phyloP scores from a whole-genome alignment of 257 asterid species.

The Lycium ferocissimum region DNA sequence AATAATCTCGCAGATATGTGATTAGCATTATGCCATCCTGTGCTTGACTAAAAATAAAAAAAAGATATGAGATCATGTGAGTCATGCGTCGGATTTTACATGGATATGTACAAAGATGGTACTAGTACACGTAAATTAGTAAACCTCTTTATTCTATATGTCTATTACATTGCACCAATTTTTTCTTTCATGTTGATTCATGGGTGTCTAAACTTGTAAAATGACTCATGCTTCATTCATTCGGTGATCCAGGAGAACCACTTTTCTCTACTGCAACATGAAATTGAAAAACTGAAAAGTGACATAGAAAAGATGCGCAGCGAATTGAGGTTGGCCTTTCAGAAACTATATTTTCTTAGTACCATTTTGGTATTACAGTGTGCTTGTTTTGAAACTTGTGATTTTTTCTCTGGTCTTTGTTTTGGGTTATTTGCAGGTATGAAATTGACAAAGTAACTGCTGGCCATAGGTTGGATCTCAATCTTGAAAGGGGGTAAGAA shows the following conservation, averaged over 20 bases:
- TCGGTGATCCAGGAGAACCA: slow-evolving; percentile 75
- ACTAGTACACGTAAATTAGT: background rate
- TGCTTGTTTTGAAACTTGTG: slow-evolving; percentile 25
- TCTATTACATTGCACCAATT: background rate
- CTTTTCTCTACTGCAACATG: slow-evolving; percentile 87
- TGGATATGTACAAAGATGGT: background rate
- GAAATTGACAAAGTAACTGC: slow-evolving; percentile 96
- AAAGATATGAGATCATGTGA: background rate
- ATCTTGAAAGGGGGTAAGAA: slow-evolving; percentile 89
- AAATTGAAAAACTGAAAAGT: slow-evolving; percentile 78
- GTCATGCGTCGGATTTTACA: background rate
- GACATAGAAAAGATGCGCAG: slow-evolving; percentile 92
- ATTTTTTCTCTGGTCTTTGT: background rate
- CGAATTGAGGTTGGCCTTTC: slow-evolving; percentile 69
- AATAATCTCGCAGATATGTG: slow-evolving; percentile 3
- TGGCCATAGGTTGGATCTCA: slow-evolving; percentile 93
- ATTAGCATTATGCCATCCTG: background rate
- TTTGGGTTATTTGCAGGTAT: slow-evolving; percentile 60
- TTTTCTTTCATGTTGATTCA: background rate
- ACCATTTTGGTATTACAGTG: slow-evolving; percentile 18
- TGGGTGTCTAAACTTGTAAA: slow-evolving; percentile 23
- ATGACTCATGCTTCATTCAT: slow-evolving; percentile 30
- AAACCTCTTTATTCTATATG: background rate
- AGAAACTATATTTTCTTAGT: background rate
- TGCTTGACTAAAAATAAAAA: background rate